Percentiles rank a stretch among this genome's conserved stretches.
These are phyloP conservation scores for Dendrocalamus sinicus DNA, from an alignment of 176 grass and related monocot species.

Conservation along the genomic window DNA sequence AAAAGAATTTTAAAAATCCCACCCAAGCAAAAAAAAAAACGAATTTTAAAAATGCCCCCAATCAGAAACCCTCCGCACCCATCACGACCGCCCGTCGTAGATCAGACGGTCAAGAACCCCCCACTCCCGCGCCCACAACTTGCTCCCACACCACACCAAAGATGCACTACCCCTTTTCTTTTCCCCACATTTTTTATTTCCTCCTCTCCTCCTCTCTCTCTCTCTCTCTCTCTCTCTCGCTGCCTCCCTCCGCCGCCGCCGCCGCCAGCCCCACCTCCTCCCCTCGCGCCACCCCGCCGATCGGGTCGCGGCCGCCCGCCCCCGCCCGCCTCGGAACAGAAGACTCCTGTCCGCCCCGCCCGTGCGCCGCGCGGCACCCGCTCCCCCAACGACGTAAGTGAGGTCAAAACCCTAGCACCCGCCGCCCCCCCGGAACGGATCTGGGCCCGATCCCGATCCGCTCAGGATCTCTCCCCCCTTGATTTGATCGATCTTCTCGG, in stretches of 20 bases:
- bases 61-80: not conserved
- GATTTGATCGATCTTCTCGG: not conserved
- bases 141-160: constrained; percentile 34
- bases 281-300: constrained; percentile 13
- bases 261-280: not conserved
- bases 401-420: constrained; percentile 47
- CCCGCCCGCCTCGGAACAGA: not conserved
- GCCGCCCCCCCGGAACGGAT: not conserved
- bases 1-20: not conserved
- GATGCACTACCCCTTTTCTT: constrained; percentile 36
- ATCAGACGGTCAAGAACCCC: not conserved
- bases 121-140: not conserved
- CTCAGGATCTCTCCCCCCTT: not conserved
- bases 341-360: not conserved
- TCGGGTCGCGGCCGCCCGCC: constrained; percentile 1
- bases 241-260: constrained; percentile 14
- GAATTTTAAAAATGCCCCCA: not conserved
- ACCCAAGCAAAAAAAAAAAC: not conserved
- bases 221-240: not conserved
- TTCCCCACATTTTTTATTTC: constrained; percentile 54
- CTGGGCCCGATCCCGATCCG: constrained; percentile 10
- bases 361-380: not conserved
- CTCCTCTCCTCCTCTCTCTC: constrained; percentile 17
- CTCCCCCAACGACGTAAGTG: constrained; percentile 25
- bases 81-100: not conserved